These are phyloP conservation scores for Fusarium secorum DNA, from an alignment of 2,329 filamentous ascomycete species.

Conservation along the genomic window DNA sequence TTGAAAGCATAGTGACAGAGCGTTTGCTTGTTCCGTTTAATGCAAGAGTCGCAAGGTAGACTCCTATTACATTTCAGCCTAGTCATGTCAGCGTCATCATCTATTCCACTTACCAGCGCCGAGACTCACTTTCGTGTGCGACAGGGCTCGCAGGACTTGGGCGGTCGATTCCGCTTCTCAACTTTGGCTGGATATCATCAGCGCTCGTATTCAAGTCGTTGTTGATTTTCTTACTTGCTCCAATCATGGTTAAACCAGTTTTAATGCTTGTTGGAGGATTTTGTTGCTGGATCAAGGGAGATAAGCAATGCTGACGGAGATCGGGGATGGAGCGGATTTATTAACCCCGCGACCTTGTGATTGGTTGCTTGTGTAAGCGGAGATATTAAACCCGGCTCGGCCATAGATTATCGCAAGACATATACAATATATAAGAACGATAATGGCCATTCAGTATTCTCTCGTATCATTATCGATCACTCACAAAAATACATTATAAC, in stretches of 20 bases:
- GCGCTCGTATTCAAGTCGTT: rapidly evolving
- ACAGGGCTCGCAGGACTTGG: constrained; percentile 48
- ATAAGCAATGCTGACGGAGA: constrained; percentile 3
- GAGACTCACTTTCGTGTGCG: constrained; percentile 43
- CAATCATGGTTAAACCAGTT: background rate
- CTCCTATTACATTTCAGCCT: constrained; percentile 47
- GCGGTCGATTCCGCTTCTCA: constrained; percentile 47
- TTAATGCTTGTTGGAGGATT: background rate
- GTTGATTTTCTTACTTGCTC: background rate
- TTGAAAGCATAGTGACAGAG: constrained; percentile 45
- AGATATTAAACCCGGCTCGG: constrained; percentile 20
- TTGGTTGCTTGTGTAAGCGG: background rate
- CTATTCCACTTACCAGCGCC: too few relatives aligned
- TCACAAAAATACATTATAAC: rapidly evolving
- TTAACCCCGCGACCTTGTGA: constrained; percentile 9
- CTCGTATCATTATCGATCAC: rapidly evolving
- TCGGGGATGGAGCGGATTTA: constrained; percentile 24
- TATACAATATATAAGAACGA: background rate
- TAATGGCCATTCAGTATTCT: rapidly evolving
- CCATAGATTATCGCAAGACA: too few relatives aligned
- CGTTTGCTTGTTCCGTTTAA: constrained; percentile 33
- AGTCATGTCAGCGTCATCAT: background rate
- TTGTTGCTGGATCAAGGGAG: background rate
- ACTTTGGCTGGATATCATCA: constrained; percentile 10
- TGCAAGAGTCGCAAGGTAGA: constrained; percentile 45